Evolutionary conservation across 2,329 filamentous ascomycete species (phyloP).

Genomic region (Beauveria medogensis): DNA sequence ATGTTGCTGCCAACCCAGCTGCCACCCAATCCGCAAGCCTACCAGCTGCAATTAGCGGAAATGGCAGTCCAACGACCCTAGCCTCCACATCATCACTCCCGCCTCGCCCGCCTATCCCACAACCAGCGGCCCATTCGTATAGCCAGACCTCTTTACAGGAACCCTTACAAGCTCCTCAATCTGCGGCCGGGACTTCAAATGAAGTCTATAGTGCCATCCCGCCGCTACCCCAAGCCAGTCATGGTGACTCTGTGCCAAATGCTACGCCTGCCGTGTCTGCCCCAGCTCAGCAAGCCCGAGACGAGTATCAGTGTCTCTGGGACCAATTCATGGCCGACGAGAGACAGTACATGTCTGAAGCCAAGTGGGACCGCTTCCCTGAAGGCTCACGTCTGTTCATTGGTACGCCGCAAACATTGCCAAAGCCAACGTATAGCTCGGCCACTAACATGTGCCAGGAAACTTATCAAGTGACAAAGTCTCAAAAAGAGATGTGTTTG

Average conservation of each 20-base stretch:
- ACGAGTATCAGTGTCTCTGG: conserved; percentile 56
- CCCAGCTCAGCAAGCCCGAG: conserved; percentile 26
- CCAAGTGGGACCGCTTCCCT: conserved; percentile 75
- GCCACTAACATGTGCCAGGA: conserved; percentile 43
- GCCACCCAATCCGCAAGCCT: conserved; percentile 19
- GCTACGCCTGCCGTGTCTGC: conserved; percentile 16
- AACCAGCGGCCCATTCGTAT: conserved; percentile 29
- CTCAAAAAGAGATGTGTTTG: conserved; percentile 87
- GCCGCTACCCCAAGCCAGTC: conserved; percentile 21
- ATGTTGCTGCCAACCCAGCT: conserved; percentile 14
- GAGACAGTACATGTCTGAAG: conserved; percentile 66
- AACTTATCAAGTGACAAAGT: conserved; percentile 91
- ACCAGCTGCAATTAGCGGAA: conserved; percentile 21
- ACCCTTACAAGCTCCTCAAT: conserved; percentile 18
- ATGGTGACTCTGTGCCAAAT: conserved; percentile 18
- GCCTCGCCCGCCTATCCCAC: conserved; percentile 35
- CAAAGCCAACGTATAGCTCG: conserved; percentile 17
- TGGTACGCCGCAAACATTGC: conserved; percentile 44
- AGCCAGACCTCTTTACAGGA: conserved; percentile 21
- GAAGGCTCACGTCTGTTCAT: conserved; percentile 72
- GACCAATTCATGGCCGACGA: conserved; percentile 68
- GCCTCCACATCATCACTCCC: conserved; percentile 37
- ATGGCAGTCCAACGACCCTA: conserved; percentile 24
- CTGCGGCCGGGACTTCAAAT: conserved; percentile 22
- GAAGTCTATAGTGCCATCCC: conserved; percentile 25